Evolutionary conservation across 768 basidiomycete species (phyloP), one percentile per base, ranked within the genome.

Genomic region (Fibroporia radiculosa): DNA sequence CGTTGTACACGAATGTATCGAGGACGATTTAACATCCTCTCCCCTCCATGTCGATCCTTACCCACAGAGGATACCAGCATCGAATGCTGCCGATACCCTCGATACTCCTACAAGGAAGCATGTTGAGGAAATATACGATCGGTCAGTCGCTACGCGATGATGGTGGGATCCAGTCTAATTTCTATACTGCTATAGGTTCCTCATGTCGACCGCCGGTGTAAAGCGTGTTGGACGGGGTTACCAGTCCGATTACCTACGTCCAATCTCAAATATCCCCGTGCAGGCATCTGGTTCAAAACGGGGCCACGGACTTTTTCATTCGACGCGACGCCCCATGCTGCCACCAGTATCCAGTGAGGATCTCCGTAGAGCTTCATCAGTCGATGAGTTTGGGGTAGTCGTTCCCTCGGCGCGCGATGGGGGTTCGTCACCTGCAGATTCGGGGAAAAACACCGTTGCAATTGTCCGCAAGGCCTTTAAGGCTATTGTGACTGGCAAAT

Each of bases 171-270:
- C n/a, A 24, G 24, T 12, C 13, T 26, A 27, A 24, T 14, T 24
- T 31, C 2, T 6, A 2, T 26, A 10, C 18, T 29, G 3, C 25
- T 12, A 4, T 28, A 58, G 58, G 32, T 82, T 89, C 67, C 68
- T 90, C 23, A 84, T 88, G 82, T 81, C 85, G 10, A 85, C 84
- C 1, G 76, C 80, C 1, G 82, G 83, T 22, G 86, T 91, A 31
- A 88, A 81, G 56, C 83, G 86, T 23, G 65, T 84, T 6, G 88
- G 88, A 3, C 80, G 77, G 55, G 87, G 88, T 6, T 89, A 90
- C 54, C 84, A 90, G 61, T 88, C 84, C 2, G 77, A 85, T 42
- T 75, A 74, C 50, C 14, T 10, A 8, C 72, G 67, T 19, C 70
- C 77, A 3, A 56, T 71, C 31, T 61, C 61, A 4, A 68, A 69